A percentile compares a stretch with the other conserved stretches of the same genome.
phyloP scores from a whole-genome alignment of 2,329 filamentous ascomycete genomes.

The Grosmannia huntii region DNA sequence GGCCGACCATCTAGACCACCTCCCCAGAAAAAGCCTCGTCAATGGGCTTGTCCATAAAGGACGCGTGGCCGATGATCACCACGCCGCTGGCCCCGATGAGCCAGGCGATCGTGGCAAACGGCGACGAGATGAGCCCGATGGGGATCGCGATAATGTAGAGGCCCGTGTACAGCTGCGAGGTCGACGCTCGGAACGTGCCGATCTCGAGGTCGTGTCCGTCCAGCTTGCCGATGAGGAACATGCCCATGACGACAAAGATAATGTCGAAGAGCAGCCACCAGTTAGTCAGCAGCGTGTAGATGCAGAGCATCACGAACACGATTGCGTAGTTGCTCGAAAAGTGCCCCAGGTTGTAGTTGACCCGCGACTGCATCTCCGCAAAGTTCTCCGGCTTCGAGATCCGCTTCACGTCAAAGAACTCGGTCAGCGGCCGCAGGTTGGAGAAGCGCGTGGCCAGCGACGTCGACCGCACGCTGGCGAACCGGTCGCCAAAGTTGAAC shows the following conservation, averaged over 20 bases:
- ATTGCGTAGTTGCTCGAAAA: slow-evolving; percentile 98
- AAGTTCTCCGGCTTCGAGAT: slow-evolving; percentile 91
- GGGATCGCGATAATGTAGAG: slow-evolving; percentile 75
- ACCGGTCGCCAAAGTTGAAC: slow-evolving; percentile 74
- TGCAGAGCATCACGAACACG: slow-evolving; percentile 86
- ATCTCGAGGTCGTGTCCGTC: slow-evolving; percentile 80
- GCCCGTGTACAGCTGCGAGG: slow-evolving; percentile 87
- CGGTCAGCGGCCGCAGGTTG: slow-evolving; percentile 79
- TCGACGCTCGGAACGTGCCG: slow-evolving; percentile 68
- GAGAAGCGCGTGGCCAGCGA: slow-evolving; percentile 73
- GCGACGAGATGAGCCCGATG: slow-evolving; percentile 72
- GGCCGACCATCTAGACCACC: slow-evolving; percentile 99
- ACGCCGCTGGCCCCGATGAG: slow-evolving; percentile 91
- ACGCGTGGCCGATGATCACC: slow-evolving; percentile 85
- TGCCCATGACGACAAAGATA: slow-evolving; percentile 69
- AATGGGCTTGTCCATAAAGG: slow-evolving; percentile 96
- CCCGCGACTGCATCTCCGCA: slow-evolving; percentile 69
- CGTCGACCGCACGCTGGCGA: slow-evolving; percentile 69
- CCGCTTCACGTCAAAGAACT: slow-evolving; percentile 95
- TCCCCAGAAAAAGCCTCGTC: slow-evolving; percentile 99
- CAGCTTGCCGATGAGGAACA: slow-evolving; percentile 86
- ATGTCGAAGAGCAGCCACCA: slow-evolving; percentile 82
- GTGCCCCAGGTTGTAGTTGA: slow-evolving; percentile 95
- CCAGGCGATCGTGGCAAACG: slow-evolving; percentile 80
- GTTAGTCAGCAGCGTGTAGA: slow-evolving; percentile 91